Evolutionary conservation across 1,284 basidiomycete genomes (phyloP).

Genomic region (Cutaneotrichosporon sp.): DNA sequence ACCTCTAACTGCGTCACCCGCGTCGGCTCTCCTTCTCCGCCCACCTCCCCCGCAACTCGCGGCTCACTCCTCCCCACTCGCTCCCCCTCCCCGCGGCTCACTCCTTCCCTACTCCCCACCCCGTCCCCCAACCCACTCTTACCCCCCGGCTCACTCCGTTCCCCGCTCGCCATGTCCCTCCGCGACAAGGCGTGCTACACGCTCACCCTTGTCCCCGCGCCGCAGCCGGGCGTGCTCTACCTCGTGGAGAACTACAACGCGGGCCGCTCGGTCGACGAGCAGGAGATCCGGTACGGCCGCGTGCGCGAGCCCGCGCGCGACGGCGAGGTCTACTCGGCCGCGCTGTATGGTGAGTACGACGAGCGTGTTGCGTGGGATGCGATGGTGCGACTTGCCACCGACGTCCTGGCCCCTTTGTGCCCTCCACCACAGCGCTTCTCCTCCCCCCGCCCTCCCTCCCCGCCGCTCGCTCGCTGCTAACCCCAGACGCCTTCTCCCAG

Average conservation of each 20-base stretch:
- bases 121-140: no score
- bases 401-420: no score
- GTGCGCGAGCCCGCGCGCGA: slow-evolving; percentile 26
- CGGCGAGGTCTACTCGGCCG: slow-evolving; percentile 39
- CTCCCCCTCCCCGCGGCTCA: background rate
- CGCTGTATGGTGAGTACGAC: slow-evolving; percentile 45
- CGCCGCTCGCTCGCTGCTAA: background rate
- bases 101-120: background rate
- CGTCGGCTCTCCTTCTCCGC: no score
- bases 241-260: slow-evolving; percentile 30
- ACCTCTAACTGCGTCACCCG: background rate
- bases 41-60: background rate
- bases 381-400: no score
- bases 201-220: slow-evolving; percentile 30
- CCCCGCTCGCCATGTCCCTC: slow-evolving; percentile 40
- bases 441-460: no score
- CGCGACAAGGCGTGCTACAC: slow-evolving; percentile 45
- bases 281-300: slow-evolving; percentile 37
- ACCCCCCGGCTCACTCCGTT: background rate
- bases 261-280: background rate
- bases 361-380: no score
- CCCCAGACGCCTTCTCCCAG: slow-evolving; percentile 41
- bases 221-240: slow-evolving; percentile 28
- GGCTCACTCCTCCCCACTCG: no score
- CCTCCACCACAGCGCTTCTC: no score